Conservation (phyloP, 495 filamentous ascomycete genomes). For the Tuber aestivum region DNA sequence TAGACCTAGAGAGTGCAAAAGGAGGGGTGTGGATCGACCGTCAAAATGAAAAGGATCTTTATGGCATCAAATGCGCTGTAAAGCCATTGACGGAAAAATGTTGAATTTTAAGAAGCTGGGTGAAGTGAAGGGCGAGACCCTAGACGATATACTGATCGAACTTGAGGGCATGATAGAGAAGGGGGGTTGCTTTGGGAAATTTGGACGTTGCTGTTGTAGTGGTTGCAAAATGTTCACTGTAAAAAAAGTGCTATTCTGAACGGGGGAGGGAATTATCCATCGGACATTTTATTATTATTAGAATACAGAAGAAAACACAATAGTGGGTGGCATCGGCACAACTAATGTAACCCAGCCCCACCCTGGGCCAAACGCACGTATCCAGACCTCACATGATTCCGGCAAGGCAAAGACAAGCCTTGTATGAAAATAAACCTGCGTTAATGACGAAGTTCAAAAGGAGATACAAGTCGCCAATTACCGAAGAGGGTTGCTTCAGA, state of each 20-base stretch:
- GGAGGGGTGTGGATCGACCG: neutral
- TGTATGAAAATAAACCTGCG: neutral
- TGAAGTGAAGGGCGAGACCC: neutral
- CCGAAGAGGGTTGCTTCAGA: neutral
- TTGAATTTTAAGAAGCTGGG: too few species aligned
- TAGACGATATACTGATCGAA: neutral
- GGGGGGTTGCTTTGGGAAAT: neutral
- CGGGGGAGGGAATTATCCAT: neutral
- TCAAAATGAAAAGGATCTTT: neutral
- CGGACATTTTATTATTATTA: neutral
- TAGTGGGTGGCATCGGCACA: neutral
- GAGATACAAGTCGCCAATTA: neutral
- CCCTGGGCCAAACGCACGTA: neutral
- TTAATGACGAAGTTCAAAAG: neutral
- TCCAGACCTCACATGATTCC: neutral
- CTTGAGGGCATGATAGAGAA: neutral
- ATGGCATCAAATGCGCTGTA: neutral
- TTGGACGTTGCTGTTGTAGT: neutral
- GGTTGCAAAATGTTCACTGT: neutral
- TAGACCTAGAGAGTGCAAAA: neutral
- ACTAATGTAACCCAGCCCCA: neutral
- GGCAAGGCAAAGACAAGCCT: neutral
- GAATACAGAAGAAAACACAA: neutral
- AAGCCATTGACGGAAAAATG: too few species aligned
- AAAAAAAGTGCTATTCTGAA: neutral